Evolutionary conservation across 1,139 yeast species (phyloP), one percentile per base, ranked within the genome.

Genomic region (Yamadazyma siamensis): DNA sequence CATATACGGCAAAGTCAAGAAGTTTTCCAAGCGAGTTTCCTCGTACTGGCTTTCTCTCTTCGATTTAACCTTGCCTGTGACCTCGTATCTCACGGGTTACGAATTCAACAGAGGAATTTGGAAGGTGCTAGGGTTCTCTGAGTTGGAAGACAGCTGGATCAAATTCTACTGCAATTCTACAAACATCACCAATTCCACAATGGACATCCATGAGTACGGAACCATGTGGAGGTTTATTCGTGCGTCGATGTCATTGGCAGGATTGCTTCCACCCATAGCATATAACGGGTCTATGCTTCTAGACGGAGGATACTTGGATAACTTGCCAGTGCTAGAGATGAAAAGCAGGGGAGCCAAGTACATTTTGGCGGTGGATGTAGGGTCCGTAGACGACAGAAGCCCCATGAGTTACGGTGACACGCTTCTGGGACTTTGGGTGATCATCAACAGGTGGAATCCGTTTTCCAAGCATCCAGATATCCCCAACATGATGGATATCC

Each of bases 201-300:
- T 91, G 95, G 98, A 91, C 46, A 77, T 89, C 21, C 98, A 91
- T 52, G 79, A 85, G 15, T 72, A 81, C 21, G 98, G 98, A 2
- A 86, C 85, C 51, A 89, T 95, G 15, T 91, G 98, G 98, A 66
- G 97, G 41, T 91, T 85, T 46, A 83, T 91, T 31, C 67, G 98
- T 29, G 98, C 98, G 0, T 87, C 96, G 1, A 91, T 91, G 98
- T 84, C 96, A 1, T 69, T 91, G 32, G 97, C 98, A 1, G 96
- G 98, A 0, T 63, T 91, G 22, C 64, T 91, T 17, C 98, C 98
- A 3, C 95, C 95, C 0, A 78, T 94, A 11, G 71, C 91, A 2
- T 89, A 83, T 44, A 79, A 86, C 36, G 98, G 98, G 0, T 78
- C 85, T 26, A 91, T 91, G 97, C 61, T 91, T 21, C 62, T 91